Evolutionary conservation across 1,139 yeast genomes (phyloP).

Genomic region (Geotrichum restrictum): DNA sequence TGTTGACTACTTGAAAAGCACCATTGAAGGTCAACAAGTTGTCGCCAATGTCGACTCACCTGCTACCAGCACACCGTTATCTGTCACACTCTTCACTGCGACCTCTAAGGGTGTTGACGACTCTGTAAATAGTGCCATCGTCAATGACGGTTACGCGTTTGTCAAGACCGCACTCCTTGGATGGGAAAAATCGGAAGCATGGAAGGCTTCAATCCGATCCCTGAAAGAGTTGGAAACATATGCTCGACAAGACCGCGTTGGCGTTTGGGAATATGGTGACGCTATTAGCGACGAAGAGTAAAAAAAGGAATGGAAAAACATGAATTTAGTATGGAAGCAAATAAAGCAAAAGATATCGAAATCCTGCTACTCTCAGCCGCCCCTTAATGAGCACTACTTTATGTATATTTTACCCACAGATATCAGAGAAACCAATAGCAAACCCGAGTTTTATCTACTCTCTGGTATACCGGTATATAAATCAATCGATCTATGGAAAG

Average conservation of each 20-base stretch:
- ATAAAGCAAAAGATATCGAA: too few species aligned
- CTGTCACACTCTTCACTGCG: conserved; percentile 57
- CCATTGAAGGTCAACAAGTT: conserved; percentile 52
- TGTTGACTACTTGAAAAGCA: conserved; percentile 53
- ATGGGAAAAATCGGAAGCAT: conserved; percentile 35
- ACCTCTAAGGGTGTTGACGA: conserved; percentile 56
- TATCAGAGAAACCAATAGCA: too few species aligned
- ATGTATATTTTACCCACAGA: too few species aligned
- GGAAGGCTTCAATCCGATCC: conserved; percentile 31
- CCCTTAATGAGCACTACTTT: too few species aligned
- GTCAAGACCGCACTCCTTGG: conserved; percentile 46
- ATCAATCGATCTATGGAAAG: not conserved
- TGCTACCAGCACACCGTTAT: conserved; percentile 40
- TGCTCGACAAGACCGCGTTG: conserved; percentile 55
- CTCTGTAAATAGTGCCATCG: conserved; percentile 61
- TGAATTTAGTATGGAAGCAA: not conserved
- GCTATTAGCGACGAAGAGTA: conserved; percentile 55
- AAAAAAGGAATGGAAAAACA: not conserved
- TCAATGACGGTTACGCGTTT: conserved; percentile 62
- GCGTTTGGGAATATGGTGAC: conserved; percentile 84
- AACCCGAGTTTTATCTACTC: too few species aligned
- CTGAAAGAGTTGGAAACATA: conserved; percentile 44
- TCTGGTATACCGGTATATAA: too few species aligned
- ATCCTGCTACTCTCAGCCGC: too few species aligned
- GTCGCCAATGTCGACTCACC: conserved; percentile 51